Evolutionary conservation across 2,329 filamentous ascomycete genomes (phyloP).

Genomic region (Hymenoscyphus linearis): DNA sequence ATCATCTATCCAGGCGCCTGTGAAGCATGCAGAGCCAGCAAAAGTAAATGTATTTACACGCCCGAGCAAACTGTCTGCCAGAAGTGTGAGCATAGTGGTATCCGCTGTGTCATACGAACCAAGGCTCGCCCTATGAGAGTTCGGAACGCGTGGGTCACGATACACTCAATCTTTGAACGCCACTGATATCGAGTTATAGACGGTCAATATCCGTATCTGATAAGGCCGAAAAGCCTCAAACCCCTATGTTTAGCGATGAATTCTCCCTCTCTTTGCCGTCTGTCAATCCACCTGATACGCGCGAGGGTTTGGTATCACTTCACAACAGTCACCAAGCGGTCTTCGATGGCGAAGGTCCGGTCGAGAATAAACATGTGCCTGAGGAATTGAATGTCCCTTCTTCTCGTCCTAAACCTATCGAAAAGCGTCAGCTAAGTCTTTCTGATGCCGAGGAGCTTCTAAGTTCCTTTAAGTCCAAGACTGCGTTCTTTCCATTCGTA

Average conservation of each 20-base stretch:
- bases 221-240: constrained; percentile 4
- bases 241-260: constrained; percentile 10
- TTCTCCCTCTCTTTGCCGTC: constrained; percentile 26
- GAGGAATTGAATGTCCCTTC: not conserved
- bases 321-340: constrained; percentile 22
- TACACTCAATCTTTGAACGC: not conserved
- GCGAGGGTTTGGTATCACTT: constrained; percentile 18
- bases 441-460: constrained; percentile 24
- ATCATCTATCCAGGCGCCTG: constrained; percentile 17
- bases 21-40: constrained; percentile 28
- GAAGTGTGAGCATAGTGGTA: constrained; percentile 25
- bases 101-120: constrained; percentile 23
- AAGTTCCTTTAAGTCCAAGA: constrained; percentile 13
- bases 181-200: constrained; percentile 8
- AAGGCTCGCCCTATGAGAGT: constrained; percentile 29
- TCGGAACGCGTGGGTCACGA: constrained; percentile 15
- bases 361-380: not conserved
- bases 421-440: constrained; percentile 21
- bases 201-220: constrained; percentile 2
- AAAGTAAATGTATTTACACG: constrained; percentile 27
- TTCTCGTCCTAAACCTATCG: constrained; percentile 9
- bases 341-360: constrained; percentile 18
- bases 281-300: constrained; percentile 17
- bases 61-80: constrained; percentile 21
- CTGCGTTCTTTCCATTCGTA: constrained; percentile 28